phyloP scores from a whole-genome alignment of 495 filamentous ascomycete genomes.

The Hamigera avellanea region DNA sequence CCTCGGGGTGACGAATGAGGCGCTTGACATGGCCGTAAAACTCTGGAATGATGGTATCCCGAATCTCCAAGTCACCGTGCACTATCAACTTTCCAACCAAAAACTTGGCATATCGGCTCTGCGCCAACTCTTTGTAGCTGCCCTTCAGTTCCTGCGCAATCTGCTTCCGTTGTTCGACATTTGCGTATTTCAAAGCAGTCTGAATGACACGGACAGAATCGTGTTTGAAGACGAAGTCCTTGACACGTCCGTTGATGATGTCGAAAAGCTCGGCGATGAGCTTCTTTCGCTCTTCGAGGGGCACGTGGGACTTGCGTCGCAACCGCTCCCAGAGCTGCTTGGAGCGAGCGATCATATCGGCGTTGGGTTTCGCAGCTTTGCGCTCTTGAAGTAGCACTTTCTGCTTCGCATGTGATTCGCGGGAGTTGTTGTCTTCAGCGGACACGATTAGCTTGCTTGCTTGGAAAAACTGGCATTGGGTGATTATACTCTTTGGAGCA shows the following conservation, averaged over 20 bases:
- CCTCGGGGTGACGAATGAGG: conserved; percentile 90
- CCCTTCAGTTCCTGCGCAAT: conserved; percentile 85
- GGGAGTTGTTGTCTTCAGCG: conserved; percentile 37
- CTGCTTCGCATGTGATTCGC: conserved; percentile 86
- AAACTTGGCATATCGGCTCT: conserved; percentile 95
- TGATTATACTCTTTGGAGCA: conserved; percentile 20
- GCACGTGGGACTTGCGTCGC: conserved; percentile 82
- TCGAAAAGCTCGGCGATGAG: conserved; percentile 80
- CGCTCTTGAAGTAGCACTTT: conserved; percentile 78
- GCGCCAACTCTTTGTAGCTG: conserved; percentile 70
- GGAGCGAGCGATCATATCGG: conserved; percentile 74
- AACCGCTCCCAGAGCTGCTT: conserved; percentile 97
- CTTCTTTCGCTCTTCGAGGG: conserved; percentile 70
- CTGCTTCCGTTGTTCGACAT: conserved; percentile 64
- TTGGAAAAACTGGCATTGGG: neutral
- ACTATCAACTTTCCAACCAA: conserved; percentile 89
- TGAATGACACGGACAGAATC: conserved; percentile 92
- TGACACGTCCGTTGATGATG: conserved; percentile 79
- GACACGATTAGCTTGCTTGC: neutral
- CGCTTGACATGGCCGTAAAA: conserved; percentile 88
- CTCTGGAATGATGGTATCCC: conserved; percentile 80
- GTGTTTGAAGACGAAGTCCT: conserved; percentile 96
- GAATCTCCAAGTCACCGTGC: conserved; percentile 72
- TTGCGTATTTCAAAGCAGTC: conserved; percentile 92
- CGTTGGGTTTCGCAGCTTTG: conserved; percentile 84